Base-by-base conservation (phyloP, 768 basidiomycete species). In the Boletus coccyginus region DNA sequence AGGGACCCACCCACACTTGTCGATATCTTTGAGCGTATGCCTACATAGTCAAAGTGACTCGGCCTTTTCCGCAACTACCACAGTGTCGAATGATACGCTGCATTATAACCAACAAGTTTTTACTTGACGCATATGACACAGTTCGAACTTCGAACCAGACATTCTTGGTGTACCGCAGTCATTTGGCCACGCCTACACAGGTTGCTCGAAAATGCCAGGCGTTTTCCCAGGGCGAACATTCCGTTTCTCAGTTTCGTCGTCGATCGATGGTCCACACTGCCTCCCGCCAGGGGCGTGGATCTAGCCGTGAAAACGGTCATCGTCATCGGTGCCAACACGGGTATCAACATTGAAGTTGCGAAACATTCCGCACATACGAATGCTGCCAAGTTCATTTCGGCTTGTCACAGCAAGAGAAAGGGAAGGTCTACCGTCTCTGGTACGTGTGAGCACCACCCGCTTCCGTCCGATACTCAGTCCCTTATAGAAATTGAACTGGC, bases 301-400 rank as follows among this genome's bases (percentile, higher is more conserved):
- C 55, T 74, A 4, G 46, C 62, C 5, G 74, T 70, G 5, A 67
- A 71, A 45, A 71, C 65, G 0, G 66, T 74, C 43, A 52, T 67
- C 10, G 58, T 74, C 46, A 60, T 72, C 24, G 73, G 73, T 0
- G 70, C 70, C 19, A 75, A 73, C 52, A 56, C 60, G 2, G 73
- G 72, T 4, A 61, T 73, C 29, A 74, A 74, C 0, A 62, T 74
- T 4, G 71, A 74, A 45, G 64, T 68, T 0, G 58, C 65, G 0
- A 67, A 62, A 44, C 72, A 74, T 48, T 66, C 73, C 16, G 63
- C 73, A 0, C 56, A 58, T 1, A 73, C 73, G 71, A 63, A 63
- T 7, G 68, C 71, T 0, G 57, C 57, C 6, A 68, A 59, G 17
- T 59, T 74, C 16, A 57, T 72, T 27, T 12, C 72, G 1, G 64